Evolutionary conservation across 306 rosid genomes (phyloP).

Genomic region (Macrotyloma uniflorum): DNA sequence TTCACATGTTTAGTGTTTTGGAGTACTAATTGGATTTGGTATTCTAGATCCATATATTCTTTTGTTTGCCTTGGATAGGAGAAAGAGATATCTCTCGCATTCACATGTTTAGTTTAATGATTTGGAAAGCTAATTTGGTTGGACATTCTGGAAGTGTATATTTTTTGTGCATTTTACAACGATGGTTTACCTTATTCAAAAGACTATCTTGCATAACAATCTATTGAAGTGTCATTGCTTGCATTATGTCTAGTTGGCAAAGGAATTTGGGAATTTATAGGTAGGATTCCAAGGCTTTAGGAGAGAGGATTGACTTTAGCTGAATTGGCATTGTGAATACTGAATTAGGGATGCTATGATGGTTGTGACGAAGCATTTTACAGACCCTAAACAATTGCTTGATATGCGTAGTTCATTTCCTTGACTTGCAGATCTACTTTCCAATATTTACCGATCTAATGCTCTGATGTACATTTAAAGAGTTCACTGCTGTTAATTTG

Average conservation of each 20-base stretch:
- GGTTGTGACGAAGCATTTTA: constrained; percentile 15
- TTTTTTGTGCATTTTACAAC: neutral
- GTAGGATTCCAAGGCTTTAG: neutral
- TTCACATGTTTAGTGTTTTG: neutral
- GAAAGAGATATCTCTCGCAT: too few species aligned
- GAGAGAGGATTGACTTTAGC: constrained; percentile 1
- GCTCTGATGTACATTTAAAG: neutral
- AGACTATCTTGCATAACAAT: constrained; percentile 14
- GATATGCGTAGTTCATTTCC: constrained; percentile 3
- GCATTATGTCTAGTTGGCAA: constrained; percentile 26
- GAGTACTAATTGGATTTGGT: neutral
- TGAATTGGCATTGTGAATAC: constrained; percentile 18
- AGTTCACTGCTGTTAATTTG: neutral
- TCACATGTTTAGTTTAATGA: too few species aligned
- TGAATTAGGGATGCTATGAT: neutral
- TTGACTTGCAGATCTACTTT: constrained; percentile 2
- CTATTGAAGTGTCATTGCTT: neutral
- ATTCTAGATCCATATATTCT: neutral
- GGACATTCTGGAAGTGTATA: neutral
- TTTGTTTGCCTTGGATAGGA: neutral
- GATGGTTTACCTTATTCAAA: constrained; percentile 11
- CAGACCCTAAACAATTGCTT: neutral
- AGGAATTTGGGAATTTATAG: neutral
- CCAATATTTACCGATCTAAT: neutral
- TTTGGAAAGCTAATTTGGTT: neutral